Base-by-base conservation (phyloP, 139 green algal genomes). In the Yamagishiella unicocca region DNA sequence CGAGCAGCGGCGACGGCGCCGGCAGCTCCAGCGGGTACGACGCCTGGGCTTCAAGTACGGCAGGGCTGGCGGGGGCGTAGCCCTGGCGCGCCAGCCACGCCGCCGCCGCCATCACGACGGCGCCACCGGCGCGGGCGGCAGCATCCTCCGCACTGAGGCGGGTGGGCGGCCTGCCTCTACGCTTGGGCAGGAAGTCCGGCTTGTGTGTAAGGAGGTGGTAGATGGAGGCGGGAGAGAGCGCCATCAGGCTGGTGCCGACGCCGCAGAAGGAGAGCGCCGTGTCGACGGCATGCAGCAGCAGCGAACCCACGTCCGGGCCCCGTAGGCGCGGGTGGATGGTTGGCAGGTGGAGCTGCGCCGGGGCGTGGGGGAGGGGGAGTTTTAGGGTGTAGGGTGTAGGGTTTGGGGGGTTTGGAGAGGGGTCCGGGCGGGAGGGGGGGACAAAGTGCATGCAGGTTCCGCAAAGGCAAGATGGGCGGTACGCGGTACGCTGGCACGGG, bases 301-400 rank as follows among this genome's bases (percentile, higher is more conserved):
- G 5, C 3, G 50, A n/a, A 31, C 19, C 75, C 73, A 68, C 22
- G 75, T 82, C 31, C 12, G 46, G 45, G 21, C 45, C 27, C 2
- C 27, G 31, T 10, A 70, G 35, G 46, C 75, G 75, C 24, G 75
- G 75, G 53, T 82, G 75, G 19, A 68, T 33, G 75, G 75, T 33
- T 14, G 75, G 75, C 7, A 82, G 21, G 75, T 82, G 75, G 42
- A 82, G 33, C 75, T 82, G 75, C 25, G 24, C 31, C 43, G 50
- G 50, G 50, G 50, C 17, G 50, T 58, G 50, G 12, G 50, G 17
- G 12, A 58, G 12, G 50, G 50, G 50, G 12, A 58, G 50, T n/a
- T n/a, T n/a, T n/a, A n/a, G n/a, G n/a, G n/a, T n/a, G 50, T 58
- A 58, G 50, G 50, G 50, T 58, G 50, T 12, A 58, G 50, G n/a